phyloP scores from a whole-genome alignment of 768 basidiomycete genomes.

The Antrodiella citrinella region DNA sequence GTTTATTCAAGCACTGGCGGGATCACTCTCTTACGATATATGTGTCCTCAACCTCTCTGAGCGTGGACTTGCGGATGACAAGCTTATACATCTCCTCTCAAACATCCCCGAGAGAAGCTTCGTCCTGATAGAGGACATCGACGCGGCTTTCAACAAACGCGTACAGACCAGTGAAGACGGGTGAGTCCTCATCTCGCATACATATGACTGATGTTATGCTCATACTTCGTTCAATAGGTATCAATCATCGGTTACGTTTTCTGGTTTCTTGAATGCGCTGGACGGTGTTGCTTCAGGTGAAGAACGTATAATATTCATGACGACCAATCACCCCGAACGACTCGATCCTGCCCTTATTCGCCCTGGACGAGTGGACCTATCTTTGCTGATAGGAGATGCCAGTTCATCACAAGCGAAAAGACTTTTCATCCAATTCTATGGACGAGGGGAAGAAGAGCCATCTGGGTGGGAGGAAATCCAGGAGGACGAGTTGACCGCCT shows the following conservation, averaged over 20 bases:
- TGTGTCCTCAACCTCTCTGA: conserved; percentile 94
- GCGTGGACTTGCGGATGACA: conserved; percentile 93
- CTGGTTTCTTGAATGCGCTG: conserved; percentile 92
- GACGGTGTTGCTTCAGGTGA: conserved; percentile 98
- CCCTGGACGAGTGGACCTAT: conserved; percentile 89
- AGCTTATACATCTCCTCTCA: conserved; percentile 86
- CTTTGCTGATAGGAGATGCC: conserved; percentile 80
- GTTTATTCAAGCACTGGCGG: conserved; percentile 95
- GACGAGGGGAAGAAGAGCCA: conserved; percentile 29
- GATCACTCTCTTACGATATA: conserved; percentile 88
- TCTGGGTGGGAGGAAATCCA: conserved; percentile 23
- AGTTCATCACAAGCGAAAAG: conserved; percentile 67
- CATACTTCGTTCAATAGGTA: conserved; percentile 62
- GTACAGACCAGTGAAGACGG: conserved; percentile 89
- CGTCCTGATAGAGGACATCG: conserved; percentile 94
- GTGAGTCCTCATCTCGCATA: conserved; percentile 47
- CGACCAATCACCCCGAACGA: conserved; percentile 88
- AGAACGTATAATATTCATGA: conserved; percentile 98
- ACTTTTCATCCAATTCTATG: conserved; percentile 83
- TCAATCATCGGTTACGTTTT: conserved; percentile 94
- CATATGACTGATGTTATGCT: too few species aligned
- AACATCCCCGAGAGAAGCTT: conserved; percentile 91
- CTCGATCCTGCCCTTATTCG: conserved; percentile 94
- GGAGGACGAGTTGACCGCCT: conserved; percentile 31
- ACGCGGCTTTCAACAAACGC: conserved; percentile 93